Evolutionary conservation across 202 grass and related monocot species (phyloP), one percentile per base, ranked within the genome.

Genomic region (Schoenoplectus triqueter): DNA sequence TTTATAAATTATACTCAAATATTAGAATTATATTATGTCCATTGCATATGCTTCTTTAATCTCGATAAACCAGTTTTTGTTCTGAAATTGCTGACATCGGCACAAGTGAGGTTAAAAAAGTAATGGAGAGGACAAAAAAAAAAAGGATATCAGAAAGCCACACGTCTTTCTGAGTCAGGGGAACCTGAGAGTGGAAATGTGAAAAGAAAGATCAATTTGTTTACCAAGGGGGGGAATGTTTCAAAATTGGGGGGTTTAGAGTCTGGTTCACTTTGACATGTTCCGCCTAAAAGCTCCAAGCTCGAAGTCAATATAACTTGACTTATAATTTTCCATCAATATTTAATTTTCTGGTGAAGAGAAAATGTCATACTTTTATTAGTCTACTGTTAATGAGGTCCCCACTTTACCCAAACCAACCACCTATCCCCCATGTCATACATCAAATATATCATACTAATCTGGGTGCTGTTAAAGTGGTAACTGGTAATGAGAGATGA

Each of bases 271-370:
- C 73, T 57, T 59, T 77, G 73, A 40, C 73, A 10, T 8, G 73
- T 59, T 77, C 73, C 22, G 2, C 21, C 73, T 3, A 41, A 77
- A 40, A 57, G 51, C 13, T 76, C 19, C 19, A 55, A 41, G 22
- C 5, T 56, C 22, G 7, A 77, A 77, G 73, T 77, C 73, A 77
- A 77, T 40, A 3, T 57, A 59, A 41, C 4, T 42, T 77, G 73
- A 77, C 73, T 57, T 77, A 7, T 40, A 77, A 41, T 77, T 57
- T 77, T 77, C 51, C 52, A 40, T 59, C 22, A 77, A 57, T 77
- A 2, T 57, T 57, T 14, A n/a, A 3, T 41, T 15, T 6, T 10
- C 31, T 57, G 11, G 6, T 7, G 66, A 69, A 44, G 6, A 11
- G 66, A 77, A 41, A 57, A 57, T 21, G 51, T 57, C 21, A 14